These are phyloP conservation scores for Lactifluus volemus DNA, from an alignment of 768 basidiomycete species.

Conservation along the genomic window DNA sequence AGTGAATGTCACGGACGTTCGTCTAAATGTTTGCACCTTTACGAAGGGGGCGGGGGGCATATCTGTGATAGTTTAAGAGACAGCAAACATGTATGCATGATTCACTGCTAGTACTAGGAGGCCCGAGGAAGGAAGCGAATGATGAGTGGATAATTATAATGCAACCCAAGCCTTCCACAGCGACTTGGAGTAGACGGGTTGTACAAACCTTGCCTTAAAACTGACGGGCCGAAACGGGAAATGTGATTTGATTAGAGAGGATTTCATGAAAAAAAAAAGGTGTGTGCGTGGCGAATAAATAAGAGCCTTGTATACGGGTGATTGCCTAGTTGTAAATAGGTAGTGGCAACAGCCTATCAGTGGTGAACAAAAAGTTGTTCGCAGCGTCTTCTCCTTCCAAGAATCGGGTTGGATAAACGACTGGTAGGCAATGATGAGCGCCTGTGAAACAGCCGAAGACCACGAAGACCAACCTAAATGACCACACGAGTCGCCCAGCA, in stretches of 20 bases:
- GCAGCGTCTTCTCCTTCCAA: constrained; percentile 88
- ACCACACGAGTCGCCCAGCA: constrained; percentile 69
- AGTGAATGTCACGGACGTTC: no score
- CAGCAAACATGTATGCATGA: no score
- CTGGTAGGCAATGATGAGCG: constrained; percentile 32
- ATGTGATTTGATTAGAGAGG: background rate
- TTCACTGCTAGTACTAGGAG: no score
- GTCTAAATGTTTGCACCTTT: no score
- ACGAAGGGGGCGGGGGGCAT: no score
- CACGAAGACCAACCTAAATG: constrained; percentile 60
- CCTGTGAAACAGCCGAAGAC: background rate
- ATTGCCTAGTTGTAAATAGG: constrained; percentile 55
- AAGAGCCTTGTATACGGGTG: background rate
- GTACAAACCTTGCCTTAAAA: background rate
- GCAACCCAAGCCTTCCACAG: no score
- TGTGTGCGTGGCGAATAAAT: no score
- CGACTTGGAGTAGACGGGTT: no score
- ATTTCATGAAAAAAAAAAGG: no score
- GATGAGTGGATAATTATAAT: no score
- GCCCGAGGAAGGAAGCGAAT: no score
- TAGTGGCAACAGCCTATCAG: constrained; percentile 69
- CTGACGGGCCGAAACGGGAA: background rate
- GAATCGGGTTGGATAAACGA: constrained; percentile 78
- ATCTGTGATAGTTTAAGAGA: no score
- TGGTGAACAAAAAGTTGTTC: constrained; percentile 90